Base-by-base conservation (phyloP, 2,329 filamentous ascomycete species). In the Dissoconium aciculare region DNA sequence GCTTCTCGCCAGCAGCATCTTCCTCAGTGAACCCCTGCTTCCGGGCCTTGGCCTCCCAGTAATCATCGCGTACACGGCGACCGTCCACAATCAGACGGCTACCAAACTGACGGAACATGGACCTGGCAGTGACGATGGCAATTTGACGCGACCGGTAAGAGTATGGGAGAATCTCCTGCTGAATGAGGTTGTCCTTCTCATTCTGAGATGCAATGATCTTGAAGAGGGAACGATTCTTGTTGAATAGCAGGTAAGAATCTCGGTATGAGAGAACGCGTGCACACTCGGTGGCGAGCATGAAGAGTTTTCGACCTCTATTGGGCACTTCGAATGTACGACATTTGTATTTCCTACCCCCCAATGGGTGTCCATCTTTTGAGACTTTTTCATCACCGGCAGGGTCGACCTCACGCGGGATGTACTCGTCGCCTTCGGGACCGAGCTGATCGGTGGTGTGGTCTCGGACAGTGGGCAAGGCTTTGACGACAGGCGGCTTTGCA, bases 1-100 rank as follows among this genome's bases (percentile, higher is more conserved):
- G 70, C 64, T 98, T 95, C 59, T 98, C 89, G 24, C 89, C 89
- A 3, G 89, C 89, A 30, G 85, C 67, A 55, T 98, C 89, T 40
- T 91, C 84, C 54, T 98, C 89, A 1, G 89, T 98, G 52, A 98
- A 98, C 8, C 89, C 89, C 57, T 98, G 89, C 58, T 95, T 98
- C 28, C 80, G 71, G 5, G 89, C 89, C 58, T 95, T 95, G 50
- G 78, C 81, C 57, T 95, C 89, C 89, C 89, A 98, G 58, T 98
- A 98, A 54, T 98, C 89, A 57, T 98, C 89, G 29, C 89, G 77
- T 25, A 98, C 89, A 35, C 89, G 69, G 39, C 87, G 71, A 17
- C 89, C 89, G 48, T 85, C 81, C 19, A 80, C 74, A 41, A 98
- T 89, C 31, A 98, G 78, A 40, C 89, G 72, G 55, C 85, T 94